Conservation (phyloP, 169 alveolate species). For the Fabrea salina region DNA sequence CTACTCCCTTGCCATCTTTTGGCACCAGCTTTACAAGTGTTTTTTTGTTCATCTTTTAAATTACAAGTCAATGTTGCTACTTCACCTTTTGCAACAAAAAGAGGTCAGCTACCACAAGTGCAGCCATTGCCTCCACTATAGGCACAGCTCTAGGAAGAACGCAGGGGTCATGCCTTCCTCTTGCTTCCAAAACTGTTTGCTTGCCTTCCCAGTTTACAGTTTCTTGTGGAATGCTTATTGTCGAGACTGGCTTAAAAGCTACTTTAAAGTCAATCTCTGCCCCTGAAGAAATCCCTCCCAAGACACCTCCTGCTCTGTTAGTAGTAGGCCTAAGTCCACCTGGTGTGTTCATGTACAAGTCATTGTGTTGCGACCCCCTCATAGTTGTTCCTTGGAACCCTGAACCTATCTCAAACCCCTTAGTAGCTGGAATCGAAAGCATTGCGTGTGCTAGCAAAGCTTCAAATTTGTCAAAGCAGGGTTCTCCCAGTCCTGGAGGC, state of each 20-base stretch:
- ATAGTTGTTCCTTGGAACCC: constrained; percentile 73
- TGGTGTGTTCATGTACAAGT: constrained; percentile 39
- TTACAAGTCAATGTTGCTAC: too few species aligned
- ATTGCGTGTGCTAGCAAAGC: constrained; percentile 75
- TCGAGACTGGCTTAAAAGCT: constrained; percentile 79
- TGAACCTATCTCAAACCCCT: constrained; percentile 73
- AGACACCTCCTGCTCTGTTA: constrained; percentile 79
- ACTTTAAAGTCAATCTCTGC: constrained; percentile 49
- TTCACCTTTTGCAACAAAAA: constrained; percentile 7
- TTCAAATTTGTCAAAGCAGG: constrained; percentile 68
- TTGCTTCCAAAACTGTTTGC: constrained; percentile 37
- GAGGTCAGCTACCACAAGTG: constrained; percentile 51
- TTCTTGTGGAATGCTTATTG: constrained; percentile 57
- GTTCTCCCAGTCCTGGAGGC: constrained; percentile 77
- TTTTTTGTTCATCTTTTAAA: too few species aligned
- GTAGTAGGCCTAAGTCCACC: constrained; percentile 37
- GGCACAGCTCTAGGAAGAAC: constrained; percentile 80
- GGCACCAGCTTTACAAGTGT: too few species aligned
- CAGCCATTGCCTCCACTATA: constrained; percentile 75
- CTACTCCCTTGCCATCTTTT: too few species aligned
- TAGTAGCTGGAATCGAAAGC: constrained; percentile 73
- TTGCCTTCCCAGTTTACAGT: constrained; percentile 49
- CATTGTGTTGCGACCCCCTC: constrained; percentile 77
- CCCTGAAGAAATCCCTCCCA: constrained; percentile 80
- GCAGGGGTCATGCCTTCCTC: constrained; percentile 80